phyloP scores from a whole-genome alignment of 345 rosid genomes.

The Brassica rapa region DNA sequence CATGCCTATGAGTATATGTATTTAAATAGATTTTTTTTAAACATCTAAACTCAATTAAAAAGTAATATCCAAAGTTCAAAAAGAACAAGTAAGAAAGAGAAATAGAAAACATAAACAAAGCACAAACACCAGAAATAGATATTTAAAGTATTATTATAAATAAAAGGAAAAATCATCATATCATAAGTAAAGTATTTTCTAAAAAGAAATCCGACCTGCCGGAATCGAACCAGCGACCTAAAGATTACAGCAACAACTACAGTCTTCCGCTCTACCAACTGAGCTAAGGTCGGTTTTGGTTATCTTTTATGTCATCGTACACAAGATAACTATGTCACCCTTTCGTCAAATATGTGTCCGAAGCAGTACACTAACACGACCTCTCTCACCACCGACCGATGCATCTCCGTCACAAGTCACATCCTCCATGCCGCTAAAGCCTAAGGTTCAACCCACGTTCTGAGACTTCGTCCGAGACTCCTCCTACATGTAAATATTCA shows the following conservation, averaged over 20 bases:
- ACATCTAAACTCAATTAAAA: too few relatives aligned
- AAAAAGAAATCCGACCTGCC: constrained; percentile 29
- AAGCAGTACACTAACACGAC: too few relatives aligned
- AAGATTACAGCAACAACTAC: constrained; percentile 57
- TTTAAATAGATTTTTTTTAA: too few relatives aligned
- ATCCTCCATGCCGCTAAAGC: background rate
- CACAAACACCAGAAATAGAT: too few relatives aligned
- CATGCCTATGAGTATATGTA: background rate
- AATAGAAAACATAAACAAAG: too few relatives aligned
- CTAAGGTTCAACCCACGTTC: background rate
- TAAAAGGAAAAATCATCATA: background rate
- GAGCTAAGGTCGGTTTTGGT: constrained; percentile 71
- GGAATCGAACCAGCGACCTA: constrained; percentile 67
- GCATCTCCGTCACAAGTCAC: background rate
- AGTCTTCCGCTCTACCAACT: constrained; percentile 98
- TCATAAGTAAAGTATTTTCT: too few relatives aligned
- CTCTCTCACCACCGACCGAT: background rate
- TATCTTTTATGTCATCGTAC: background rate
- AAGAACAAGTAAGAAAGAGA: too few relatives aligned
- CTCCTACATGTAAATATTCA: background rate
- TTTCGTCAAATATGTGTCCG: too few relatives aligned
- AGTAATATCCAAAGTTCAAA: too few relatives aligned
- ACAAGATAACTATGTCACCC: too few relatives aligned
- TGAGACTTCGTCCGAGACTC: background rate
- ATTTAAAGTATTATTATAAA: too few relatives aligned